phyloP scores from a whole-genome alignment of 352 stramenopile species.

The Phytophthora europaea region DNA sequence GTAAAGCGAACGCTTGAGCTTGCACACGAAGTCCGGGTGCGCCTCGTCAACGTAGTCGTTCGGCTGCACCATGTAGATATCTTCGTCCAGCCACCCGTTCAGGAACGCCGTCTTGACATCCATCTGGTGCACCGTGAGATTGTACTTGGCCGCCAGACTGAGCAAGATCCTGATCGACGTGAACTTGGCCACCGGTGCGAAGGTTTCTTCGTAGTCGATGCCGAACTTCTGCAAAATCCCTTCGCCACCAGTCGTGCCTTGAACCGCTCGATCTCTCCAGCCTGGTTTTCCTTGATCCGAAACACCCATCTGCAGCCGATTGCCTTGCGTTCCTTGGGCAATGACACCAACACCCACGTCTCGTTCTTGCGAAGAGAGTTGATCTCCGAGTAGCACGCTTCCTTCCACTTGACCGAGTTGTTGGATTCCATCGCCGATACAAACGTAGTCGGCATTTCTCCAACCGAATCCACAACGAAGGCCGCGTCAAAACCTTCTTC shows the following conservation, averaged over 20 bases:
- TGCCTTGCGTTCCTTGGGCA: conserved; percentile 6
- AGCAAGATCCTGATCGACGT: conserved; percentile 3
- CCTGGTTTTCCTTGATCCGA: conserved; percentile 18
- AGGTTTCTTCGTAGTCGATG: background rate
- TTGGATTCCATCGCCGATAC: conserved; percentile 25
- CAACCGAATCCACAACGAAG: conserved; percentile 29
- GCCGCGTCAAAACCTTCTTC: conserved; percentile 3
- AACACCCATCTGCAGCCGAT: conserved; percentile 25
- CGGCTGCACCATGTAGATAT: conserved; percentile 34
- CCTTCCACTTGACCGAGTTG: conserved; percentile 22
- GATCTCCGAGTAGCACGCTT: conserved; percentile 16
- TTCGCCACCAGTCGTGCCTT: conserved; percentile 2
- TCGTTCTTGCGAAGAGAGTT: conserved; percentile 24
- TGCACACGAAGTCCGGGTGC: conserved; percentile 3
- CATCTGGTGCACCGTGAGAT: conserved; percentile 25
- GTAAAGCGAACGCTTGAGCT: background rate
- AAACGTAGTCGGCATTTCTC: conserved; percentile 29
- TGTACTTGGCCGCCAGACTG: conserved; percentile 10
- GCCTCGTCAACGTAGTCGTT: conserved; percentile 9
- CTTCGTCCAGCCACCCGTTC: conserved; percentile 23
- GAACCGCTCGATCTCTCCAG: conserved; percentile 23
- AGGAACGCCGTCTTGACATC: conserved; percentile 40
- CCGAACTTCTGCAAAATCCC: background rate
- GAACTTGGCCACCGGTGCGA: background rate
- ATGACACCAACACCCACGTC: conserved; percentile 18